Base-by-base conservation (phyloP, 805 yeast genomes). In the Saccharomyces kudriavzevii region DNA sequence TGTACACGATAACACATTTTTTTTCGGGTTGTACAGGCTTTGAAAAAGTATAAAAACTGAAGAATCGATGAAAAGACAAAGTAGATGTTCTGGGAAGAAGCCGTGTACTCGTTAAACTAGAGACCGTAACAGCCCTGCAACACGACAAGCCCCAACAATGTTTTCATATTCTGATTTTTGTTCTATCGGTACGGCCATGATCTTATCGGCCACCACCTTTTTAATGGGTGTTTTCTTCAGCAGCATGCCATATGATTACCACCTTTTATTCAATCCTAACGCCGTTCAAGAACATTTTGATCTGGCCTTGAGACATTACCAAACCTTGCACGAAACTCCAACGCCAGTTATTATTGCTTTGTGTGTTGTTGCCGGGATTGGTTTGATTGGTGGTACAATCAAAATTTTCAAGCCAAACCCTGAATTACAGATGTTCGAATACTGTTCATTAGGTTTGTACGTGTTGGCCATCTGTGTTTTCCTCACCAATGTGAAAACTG, bases 341-440 rank as follows among this genome's bases (percentile, higher is more conserved):
- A 54, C 54, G 8, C 60, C 62, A 1, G 49, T 60, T 10, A 50
- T 65, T 3, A 60, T 63, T 48, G 74, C 87, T 26, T 78, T 83
- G 60, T 80, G 83, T 61, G 77, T 79, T 22, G 74, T 89, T 61
- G 95, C 88, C 61, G 71, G 65, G 30, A 50, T 90, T 28, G 97
- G 96, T 2, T 75, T 89, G 53, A 47, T 81, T 49, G 96, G 96
- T 5, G 74, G 83, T 54, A 75, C 85, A 59, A 78, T 87, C 66
- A 89, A 89, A 74, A 77, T 92, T 53, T 89, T 85, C 74, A 86
- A 85, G 72, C 97, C 98, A n/a, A 68, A 80, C 48, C 92, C 86
- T 51, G 95, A 92, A 49, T 78, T 87, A 63, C 84, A 86, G 69
- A 79, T 85, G 67, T 92, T 94, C 67, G 99, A 92, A 70, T 96